A percentile compares a stretch with the other conserved stretches of the same genome.
phyloP scores from a whole-genome alignment of 371 early-diverging fungal species.

The Chytridium lagenaria region DNA sequence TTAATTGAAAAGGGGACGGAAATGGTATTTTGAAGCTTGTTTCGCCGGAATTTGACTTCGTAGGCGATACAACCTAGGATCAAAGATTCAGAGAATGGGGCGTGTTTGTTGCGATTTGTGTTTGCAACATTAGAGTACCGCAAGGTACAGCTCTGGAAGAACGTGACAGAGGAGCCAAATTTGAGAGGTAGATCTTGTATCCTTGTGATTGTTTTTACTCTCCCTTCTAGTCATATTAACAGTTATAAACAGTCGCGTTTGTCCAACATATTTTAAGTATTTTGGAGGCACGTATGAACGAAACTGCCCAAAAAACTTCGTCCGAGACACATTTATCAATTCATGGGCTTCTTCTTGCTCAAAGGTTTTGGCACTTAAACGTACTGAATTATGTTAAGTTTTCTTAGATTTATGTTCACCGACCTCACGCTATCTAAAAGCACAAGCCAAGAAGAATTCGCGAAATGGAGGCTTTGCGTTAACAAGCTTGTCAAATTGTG shows the following conservation, averaged over 20 bases:
- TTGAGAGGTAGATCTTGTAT: background rate
- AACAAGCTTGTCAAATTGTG: constrained; percentile 18
- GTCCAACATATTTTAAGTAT: background rate
- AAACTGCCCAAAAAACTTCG: no score
- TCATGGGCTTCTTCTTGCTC: background rate
- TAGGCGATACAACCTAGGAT: constrained; percentile 66
- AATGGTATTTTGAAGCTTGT: constrained; percentile 21
- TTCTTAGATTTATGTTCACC: background rate
- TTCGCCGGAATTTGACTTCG: background rate
- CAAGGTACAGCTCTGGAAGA: background rate
- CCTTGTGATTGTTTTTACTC: background rate
- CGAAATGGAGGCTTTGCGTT: constrained; percentile 10
- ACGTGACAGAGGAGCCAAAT: constrained; percentile 42
- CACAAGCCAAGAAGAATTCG: background rate
- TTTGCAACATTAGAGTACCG: constrained; percentile 51
- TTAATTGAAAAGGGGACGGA: constrained; percentile 19
- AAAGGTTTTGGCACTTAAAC: no score
- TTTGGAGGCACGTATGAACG: no score
- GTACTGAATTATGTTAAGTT: no score
- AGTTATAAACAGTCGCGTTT: no score
- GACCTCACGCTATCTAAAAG: background rate
- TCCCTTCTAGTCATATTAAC: background rate
- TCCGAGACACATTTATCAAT: background rate
- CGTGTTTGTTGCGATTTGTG: constrained; percentile 74
- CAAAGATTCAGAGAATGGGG: constrained; percentile 84